Percentiles rank a stretch among this genome's conserved stretches.
These are phyloP conservation scores for Cystobasidium tubakii DNA, from an alignment of 768 basidiomycete species.

Conservation along the genomic window DNA sequence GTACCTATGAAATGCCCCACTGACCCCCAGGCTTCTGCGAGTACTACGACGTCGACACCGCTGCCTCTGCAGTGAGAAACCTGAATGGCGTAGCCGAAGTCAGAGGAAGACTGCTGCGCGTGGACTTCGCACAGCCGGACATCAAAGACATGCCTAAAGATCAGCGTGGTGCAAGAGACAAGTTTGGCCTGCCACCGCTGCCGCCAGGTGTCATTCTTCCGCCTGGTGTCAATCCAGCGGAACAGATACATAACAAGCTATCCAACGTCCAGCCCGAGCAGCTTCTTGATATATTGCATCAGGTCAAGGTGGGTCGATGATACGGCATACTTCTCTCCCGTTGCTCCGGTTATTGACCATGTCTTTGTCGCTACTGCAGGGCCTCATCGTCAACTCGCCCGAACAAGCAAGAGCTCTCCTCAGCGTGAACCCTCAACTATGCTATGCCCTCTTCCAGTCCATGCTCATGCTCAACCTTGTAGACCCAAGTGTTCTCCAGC, in stretches of 20 bases:
- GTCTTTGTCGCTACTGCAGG: constrained; percentile 54
- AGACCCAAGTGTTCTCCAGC: constrained; percentile 73
- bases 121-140: constrained; percentile 89
- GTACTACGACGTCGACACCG: constrained; percentile 79
- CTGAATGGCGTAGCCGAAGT: constrained; percentile 79
- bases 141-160: constrained; percentile 67
- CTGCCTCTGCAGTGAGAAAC: constrained; percentile 88
- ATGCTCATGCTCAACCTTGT: constrained; percentile 89
- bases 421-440: constrained; percentile 78
- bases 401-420: constrained; percentile 79
- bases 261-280: constrained; percentile 76
- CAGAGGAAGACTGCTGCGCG: constrained; percentile 82
- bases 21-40: constrained; percentile 43
- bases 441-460: constrained; percentile 93
- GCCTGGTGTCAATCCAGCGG: constrained; percentile 65
- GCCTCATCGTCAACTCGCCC: constrained; percentile 82
- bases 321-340: background rate
- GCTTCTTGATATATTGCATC: constrained; percentile 86
- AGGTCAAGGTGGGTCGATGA: constrained; percentile 78
- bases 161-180: constrained; percentile 64
- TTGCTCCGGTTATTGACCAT: background rate
- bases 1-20: too few relatives aligned
- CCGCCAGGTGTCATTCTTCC: constrained; percentile 72
- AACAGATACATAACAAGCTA: constrained; percentile 77
- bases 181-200: constrained; percentile 54